Conservation (phyloP, 2,329 filamentous ascomycete species). For the Hypoxylon sp. region DNA sequence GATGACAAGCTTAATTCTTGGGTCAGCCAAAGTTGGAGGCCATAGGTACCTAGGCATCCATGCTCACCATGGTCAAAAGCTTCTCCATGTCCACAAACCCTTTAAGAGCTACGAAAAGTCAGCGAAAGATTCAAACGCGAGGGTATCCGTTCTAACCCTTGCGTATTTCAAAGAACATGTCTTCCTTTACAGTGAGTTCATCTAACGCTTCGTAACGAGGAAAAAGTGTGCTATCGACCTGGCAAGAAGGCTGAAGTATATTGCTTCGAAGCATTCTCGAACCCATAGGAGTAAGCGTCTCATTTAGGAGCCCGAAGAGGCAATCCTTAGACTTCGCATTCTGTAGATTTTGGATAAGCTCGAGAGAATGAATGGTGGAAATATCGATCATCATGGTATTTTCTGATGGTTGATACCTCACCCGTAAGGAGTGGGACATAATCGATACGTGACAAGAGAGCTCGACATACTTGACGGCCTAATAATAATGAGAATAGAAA, state of each 20-base stretch:
- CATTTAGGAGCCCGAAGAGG: conserved; percentile 86
- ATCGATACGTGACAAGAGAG: conserved; percentile 77
- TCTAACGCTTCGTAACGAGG: conserved; percentile 85
- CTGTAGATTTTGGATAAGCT: conserved; percentile 89
- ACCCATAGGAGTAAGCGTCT: conserved; percentile 91
- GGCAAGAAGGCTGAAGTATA: conserved; percentile 88
- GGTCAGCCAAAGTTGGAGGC: conserved; percentile 35
- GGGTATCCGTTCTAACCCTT: conserved; percentile 64
- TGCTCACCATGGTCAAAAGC: conserved; percentile 76
- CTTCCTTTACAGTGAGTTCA: conserved; percentile 84
- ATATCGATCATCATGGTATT: conserved; percentile 97
- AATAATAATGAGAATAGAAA: conserved; percentile 33
- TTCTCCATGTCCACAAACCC: conserved; percentile 83
- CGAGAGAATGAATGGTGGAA: conserved; percentile 86
- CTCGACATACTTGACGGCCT: conserved; percentile 88
- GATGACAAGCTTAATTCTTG: conserved; percentile 74
- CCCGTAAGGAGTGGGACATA: conserved; percentile 81
- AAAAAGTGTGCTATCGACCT: conserved; percentile 71
- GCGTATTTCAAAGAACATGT: conserved; percentile 84
- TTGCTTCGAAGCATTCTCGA: conserved; percentile 84
- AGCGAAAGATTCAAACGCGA: conserved; percentile 24
- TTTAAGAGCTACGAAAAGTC: conserved; percentile 71
- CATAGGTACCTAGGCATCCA: rapidly evolving
- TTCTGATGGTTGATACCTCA: conserved; percentile 89
- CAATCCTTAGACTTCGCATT: conserved; percentile 83